Base-by-base conservation (phyloP, 139 green algal species). In the Chlorella sp. region DNA sequence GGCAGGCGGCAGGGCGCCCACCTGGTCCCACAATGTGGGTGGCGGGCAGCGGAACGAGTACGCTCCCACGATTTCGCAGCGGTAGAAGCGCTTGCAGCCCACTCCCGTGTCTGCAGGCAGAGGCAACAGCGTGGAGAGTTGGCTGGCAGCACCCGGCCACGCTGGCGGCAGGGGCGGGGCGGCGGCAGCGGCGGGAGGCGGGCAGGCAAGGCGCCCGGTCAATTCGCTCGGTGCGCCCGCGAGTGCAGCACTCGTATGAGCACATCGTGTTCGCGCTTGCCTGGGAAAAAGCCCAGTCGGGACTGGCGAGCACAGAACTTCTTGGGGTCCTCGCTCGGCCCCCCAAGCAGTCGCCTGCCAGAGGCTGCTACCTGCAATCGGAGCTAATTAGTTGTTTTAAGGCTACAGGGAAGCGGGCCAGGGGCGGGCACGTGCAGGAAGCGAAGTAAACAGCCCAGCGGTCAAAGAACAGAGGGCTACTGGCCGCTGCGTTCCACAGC, bases 21-120 rank as follows among this genome's bases (percentile, higher is more conserved):
- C 84, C 39, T 88, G 84, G 40, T 88, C 40, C 84, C 84, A 88
- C 2, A 81, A 30, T 32, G 84, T 88, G 68, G 71, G 68, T 0
- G 84, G 39, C 12, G 84, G 84, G 84, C 84, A 88, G 12, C 68
- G 42, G 40, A 88, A 88, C 2, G 39, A 81, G 40, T 34, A 69
- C 40, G 84, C 30, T 4, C 84, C 84, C 16, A 76, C 66, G 1
- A 40, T n/a, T 16, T 81, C 84, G 32, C 84, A 88, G 16, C 84
- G 84, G 68, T 69, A 88, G 84, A 88, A 88, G 9, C 66, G 26
- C 39, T 80, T 88, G 68, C 84, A 88, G 40, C 84, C 84, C 5
- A 64, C 40, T 0, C 39, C 60, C 4, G 57, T 69, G 68, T 88
- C 84, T 88, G 84, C 64, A 48, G 16, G 21, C 12, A 22, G 15